phyloP scores from a whole-genome alignment of 2,329 filamentous ascomycete species.

The Colletotrichum limetticola region DNA sequence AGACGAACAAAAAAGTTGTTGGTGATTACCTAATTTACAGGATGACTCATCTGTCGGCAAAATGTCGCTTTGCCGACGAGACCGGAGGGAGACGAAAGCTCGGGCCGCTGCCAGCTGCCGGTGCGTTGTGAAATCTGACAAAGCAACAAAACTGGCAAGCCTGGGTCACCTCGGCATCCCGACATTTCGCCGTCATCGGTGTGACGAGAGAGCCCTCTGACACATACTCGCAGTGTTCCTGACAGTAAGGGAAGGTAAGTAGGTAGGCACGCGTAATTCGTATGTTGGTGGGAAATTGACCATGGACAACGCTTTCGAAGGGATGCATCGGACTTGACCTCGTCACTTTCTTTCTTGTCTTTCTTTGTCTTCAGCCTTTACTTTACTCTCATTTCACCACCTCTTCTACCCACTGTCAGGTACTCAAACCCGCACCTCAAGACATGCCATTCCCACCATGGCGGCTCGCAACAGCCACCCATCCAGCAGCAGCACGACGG shows the following conservation, averaged over 20 bases:
- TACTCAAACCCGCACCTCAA: too few species aligned
- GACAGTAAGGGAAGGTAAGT: too few species aligned
- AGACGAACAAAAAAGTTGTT: too few species aligned
- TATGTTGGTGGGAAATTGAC: not conserved
- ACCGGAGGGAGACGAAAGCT: slow-evolving; percentile 26
- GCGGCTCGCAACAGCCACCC: slow-evolving; percentile 28
- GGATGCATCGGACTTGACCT: not conserved
- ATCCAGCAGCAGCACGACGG: slow-evolving; percentile 12
- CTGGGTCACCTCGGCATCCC: slow-evolving; percentile 27
- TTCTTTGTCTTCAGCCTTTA: too few species aligned
- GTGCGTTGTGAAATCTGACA: too few species aligned
- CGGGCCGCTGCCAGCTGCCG: slow-evolving; percentile 6
- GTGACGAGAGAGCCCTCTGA: slow-evolving; percentile 2
- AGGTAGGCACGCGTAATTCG: too few species aligned
- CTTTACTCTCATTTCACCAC: too few species aligned
- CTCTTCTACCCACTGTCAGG: too few species aligned
- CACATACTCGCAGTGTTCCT: not conserved
- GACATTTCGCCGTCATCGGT: slow-evolving; percentile 33
- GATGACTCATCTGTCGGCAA: slow-evolving; percentile 31
- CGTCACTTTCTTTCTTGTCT: not conserved
- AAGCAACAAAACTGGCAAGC: slow-evolving; percentile 1
- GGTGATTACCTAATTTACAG: too few species aligned
- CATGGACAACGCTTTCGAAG: not conserved
- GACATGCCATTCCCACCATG: slow-evolving; percentile 12
- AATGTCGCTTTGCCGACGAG: slow-evolving; percentile 29